Evolutionary conservation across 371 early-diverging fungal genomes (phyloP), one percentile per base, ranked within the genome.

Genomic region (Pancytospora philotis): DNA sequence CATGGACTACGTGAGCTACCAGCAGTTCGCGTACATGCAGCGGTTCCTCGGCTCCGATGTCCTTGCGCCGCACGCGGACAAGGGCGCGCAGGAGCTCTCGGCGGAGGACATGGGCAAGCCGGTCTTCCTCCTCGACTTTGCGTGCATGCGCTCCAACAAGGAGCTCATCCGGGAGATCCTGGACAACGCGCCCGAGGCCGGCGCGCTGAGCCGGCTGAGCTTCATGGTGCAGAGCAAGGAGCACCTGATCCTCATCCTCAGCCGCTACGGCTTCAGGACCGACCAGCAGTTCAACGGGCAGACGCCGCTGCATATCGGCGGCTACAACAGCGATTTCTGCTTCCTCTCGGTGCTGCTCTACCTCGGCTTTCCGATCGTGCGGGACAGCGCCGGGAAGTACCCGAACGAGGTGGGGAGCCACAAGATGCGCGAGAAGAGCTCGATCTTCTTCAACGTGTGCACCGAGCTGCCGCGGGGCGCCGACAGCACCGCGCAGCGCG

Each of bases 41-140:
- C 10, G 6, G 31, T 59, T 48, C 19, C 57, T 60, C 38, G 60
- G 56, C 35, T n/a, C n/a, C n/a, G n/a, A n/a, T n/a, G n/a, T n/a
- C n/a, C n/a, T n/a, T n/a, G n/a, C n/a, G n/a, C n/a, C n/a, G n/a
- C n/a, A n/a, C n/a, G n/a, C n/a, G n/a, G n/a, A n/a, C n/a, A n/a
- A n/a, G n/a, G n/a, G n/a, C n/a, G n/a, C n/a, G n/a, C 28, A 71
- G 22, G 45, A 56, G 8, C 0, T 71, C 2, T 30, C n/a, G 4
- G 60, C 68, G 35, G n/a, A 53, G 25, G 34, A 53, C 0, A 41
- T 3, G 3, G 62, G 68, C 16, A 52, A 71, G 32, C 72, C 75
- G 10, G 45, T 75, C 3, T 75, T 75, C 68, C 25, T 62, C n/a
- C 13, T 75, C 16, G 75, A 75, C 39, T 71, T 75, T 52, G 6